Evolutionary conservation across 2,329 filamentous ascomycete genomes (phyloP), one percentile per base, ranked within the genome.

Genomic region (Remersonia thermophila): DNA sequence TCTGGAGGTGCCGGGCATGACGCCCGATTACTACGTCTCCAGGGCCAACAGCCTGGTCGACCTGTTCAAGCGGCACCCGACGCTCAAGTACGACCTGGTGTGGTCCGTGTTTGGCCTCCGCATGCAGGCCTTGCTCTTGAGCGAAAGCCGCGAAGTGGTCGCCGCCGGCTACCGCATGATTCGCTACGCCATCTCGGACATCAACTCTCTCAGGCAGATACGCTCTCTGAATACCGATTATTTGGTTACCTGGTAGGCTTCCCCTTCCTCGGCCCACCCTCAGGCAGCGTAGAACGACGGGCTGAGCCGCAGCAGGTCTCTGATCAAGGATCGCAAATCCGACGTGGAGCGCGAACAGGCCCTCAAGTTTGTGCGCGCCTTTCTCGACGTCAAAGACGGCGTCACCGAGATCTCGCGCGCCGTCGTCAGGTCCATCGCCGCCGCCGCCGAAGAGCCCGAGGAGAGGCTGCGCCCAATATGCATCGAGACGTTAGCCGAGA

Each of bases 321-420:
- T 98, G 25, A 85, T 93, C 46, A 96, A 96, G 55, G 91, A 96
- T 56, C 81, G 83, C 52, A 96, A 95, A 57, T 84, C 89, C n/a
- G 87, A 89, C 48, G 83, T 98, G 13, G 91, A 98, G 62, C 75
- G 93, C 36, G 91, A 98, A 57, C 91, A 98, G 59, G 91, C 91
- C 10, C 66, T 98, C 50, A 98, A 98, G 56, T 95, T 98, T 55
- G 80, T 96, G 17, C 77, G 91, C 40, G 84, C 87, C 8, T 98
- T 98, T 52, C 65, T 98, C 3, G 91, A 98, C 54, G 85, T 96
- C 45, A 95, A 95, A 54, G 84, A 86, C 44, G 91, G 91, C 9
- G 79, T 93, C 7, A 72, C 75, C 44, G 89, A 98, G 55, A 72
- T 98, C 26, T 93, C 91, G 2, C 73, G 83, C 40, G 80, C 84